Evolutionary conservation across 2,329 filamentous ascomycete genomes (phyloP).

Genomic region (Diaporthe sp.): DNA sequence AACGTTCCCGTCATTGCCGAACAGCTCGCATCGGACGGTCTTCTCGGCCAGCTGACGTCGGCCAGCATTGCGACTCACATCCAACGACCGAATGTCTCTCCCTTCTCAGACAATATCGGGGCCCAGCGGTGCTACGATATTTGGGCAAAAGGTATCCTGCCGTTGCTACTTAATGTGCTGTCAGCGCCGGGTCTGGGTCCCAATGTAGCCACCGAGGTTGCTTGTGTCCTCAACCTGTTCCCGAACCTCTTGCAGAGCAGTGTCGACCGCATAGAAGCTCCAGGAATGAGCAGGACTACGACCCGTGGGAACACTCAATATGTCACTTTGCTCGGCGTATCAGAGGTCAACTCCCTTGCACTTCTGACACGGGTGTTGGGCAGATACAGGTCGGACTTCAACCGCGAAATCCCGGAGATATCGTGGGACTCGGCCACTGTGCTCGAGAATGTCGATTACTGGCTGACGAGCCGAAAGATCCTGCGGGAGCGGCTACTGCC

Average conservation of each 20-base stretch:
- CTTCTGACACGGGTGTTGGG: slow-evolving; percentile 80
- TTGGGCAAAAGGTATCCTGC: slow-evolving; percentile 89
- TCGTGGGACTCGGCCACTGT: slow-evolving; percentile 79
- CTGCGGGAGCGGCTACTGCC: slow-evolving; percentile 80
- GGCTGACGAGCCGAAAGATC: slow-evolving; percentile 75
- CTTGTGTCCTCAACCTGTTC: slow-evolving; percentile 90
- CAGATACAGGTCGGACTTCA: slow-evolving; percentile 71
- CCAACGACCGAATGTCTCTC: slow-evolving; percentile 76
- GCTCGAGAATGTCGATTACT: slow-evolving; percentile 86
- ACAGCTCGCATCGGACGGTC: slow-evolving; percentile 86
- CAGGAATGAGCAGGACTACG: slow-evolving; percentile 63
- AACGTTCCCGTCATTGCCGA: slow-evolving; percentile 85
- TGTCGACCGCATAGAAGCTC: slow-evolving; percentile 75
- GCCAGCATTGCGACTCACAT: slow-evolving; percentile 84
- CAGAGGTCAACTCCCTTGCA: slow-evolving; percentile 82
- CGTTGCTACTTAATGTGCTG: slow-evolving; percentile 88
- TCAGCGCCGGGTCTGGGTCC: slow-evolving; percentile 75
- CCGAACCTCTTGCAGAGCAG: slow-evolving; percentile 80
- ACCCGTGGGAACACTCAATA: slow-evolving; percentile 64
- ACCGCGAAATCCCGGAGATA: slow-evolving; percentile 78
- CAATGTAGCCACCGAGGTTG: slow-evolving; percentile 85
- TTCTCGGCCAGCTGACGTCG: slow-evolving; percentile 81
- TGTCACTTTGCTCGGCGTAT: slow-evolving; percentile 78
- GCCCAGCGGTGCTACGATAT: slow-evolving; percentile 84
- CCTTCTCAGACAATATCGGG: slow-evolving; percentile 78